Percentiles rank a stretch among this genome's conserved stretches.
Conservation (phyloP, 225 moss, liverwort and hornwort genomes). For the Marchantia polymorpha region DNA sequence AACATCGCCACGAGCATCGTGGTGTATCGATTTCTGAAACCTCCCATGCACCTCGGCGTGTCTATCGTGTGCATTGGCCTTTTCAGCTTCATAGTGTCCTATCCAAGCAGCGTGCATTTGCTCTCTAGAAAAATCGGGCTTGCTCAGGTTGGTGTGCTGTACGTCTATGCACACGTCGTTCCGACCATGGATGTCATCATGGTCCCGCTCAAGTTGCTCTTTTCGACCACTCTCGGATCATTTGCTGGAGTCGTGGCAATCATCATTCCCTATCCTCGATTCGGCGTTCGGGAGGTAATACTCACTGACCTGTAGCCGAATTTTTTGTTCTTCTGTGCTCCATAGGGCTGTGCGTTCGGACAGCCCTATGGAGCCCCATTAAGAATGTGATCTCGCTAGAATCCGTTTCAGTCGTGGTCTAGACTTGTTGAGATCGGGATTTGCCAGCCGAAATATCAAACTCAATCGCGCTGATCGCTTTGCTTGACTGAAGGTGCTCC, state of each 20-base stretch:
- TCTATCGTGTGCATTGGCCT: conserved; percentile 20
- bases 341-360: no score
- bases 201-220: conserved; percentile 12
- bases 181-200: conserved; percentile 16
- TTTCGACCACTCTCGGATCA: conserved; percentile 20
- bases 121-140: conserved; percentile 26
- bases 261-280: conserved; percentile 17
- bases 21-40: conserved; percentile 17
- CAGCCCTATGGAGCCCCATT: no score
- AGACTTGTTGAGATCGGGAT: not conserved
- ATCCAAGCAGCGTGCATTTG: conserved; percentile 17
- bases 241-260: conserved; percentile 8
- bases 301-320: not conserved
- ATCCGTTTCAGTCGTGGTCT: not conserved
- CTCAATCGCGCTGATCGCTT: conserved; percentile 2
- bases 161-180: conserved; percentile 14
- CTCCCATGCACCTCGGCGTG: conserved; percentile 14
- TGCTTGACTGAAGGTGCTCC: conserved; percentile 27
- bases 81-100: conserved; percentile 22
- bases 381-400: not conserved
- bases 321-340: not conserved
- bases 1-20: conserved; percentile 11
- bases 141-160: conserved; percentile 24
- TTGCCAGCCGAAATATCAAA: not conserved
- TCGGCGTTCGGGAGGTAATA: conserved; percentile 25